phyloP scores from a whole-genome alignment of 1,139 yeast genomes.

The Hemisphaericaspora xylofermentans region DNA sequence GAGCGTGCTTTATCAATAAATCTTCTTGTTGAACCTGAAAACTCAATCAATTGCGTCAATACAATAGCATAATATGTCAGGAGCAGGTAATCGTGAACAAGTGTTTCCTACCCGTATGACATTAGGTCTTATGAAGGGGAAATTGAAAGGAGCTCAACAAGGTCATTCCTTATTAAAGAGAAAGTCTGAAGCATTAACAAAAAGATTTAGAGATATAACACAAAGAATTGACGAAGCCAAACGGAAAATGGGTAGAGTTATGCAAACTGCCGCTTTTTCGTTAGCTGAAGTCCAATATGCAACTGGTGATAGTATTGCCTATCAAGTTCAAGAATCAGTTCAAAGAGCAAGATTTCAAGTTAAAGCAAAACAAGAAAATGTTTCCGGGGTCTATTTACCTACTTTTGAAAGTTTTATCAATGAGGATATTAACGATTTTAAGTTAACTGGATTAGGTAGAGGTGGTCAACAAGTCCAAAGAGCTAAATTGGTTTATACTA shows the following conservation, averaged over 20 bases:
- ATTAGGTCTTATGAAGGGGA: conserved; percentile 88
- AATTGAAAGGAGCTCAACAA: conserved; percentile 95
- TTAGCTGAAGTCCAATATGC: conserved; percentile 97
- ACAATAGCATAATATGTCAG: conserved; percentile 37
- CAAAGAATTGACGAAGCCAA: conserved; percentile 93
- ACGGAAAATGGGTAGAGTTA: conserved; percentile 95
- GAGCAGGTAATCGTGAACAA: conserved; percentile 66
- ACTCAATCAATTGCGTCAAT: not conserved
- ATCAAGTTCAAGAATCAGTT: conserved; percentile 94
- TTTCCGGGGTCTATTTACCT: conserved; percentile 92
- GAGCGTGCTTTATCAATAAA: too few species aligned
- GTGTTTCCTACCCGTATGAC: conserved; percentile 98
- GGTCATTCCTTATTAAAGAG: conserved; percentile 93
- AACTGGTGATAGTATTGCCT: conserved; percentile 91
- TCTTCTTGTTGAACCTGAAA: not conserved
- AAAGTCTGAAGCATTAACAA: conserved; percentile 95
- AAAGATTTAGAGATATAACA: conserved; percentile 93
- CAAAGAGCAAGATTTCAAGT: conserved; percentile 88
- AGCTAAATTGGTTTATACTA: conserved; percentile 89
- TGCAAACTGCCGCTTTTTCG: conserved; percentile 98
- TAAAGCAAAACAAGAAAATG: conserved; percentile 91
- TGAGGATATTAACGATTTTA: conserved; percentile 86
- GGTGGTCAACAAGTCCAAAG: conserved; percentile 98
- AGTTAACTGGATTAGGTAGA: conserved; percentile 93
- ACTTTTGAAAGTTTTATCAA: conserved; percentile 85